Evolutionary conservation across 2,329 filamentous ascomycete species (phyloP), one percentile per base, ranked within the genome.

Genomic region (Annulohypoxylon truncatum): DNA sequence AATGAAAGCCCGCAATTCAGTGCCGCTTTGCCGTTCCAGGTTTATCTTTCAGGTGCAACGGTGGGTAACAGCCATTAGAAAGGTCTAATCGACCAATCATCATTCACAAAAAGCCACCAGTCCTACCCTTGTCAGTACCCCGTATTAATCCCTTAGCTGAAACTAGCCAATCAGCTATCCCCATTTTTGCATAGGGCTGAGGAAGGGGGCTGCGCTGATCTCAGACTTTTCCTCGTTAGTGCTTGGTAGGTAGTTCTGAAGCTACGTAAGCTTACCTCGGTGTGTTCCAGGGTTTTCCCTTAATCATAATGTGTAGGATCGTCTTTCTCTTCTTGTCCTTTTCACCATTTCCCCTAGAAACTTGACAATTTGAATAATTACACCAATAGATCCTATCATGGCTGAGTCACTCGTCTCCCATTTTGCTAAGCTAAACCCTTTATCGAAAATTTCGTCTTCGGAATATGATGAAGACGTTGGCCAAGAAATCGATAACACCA

Each of bases 391-490:
- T 42, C 35, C 50, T 13, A 61, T 28, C 18, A 76, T 74, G 74
- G 52, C 69, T 1, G 72, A 75, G 0, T 67, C 50, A 4, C 61
- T 77, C 10, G 73, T 71, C 1, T 73, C 74, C 8, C 69, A 72
- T 22, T 53, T 82, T 6, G 74, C 78, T 22, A 79, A 74, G 64
- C 74, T 84, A 47, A 83, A 81, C 46, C 78, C 78, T 3, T 80
- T 83, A 65, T 74, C 76, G 26, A 72, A 68, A 54, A 57, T 67
- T 57, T 69, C 4, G 46, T 68, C 22, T 68, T 74, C 76, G 4
- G 63, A 57, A 29, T 82, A 84, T 60, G 82, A 85, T 38, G 86
- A 88, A 40, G 84, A 88, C 29, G 72, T 78, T 28, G 86, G 86
- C 60, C 84, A 88, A 62, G 80, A 80, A 51, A 82, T 87, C 64